Percentiles rank a stretch among this genome's conserved stretches.
phyloP scores from a whole-genome alignment of 1,139 yeast species.

The Debaryomycetaceae sp. region DNA sequence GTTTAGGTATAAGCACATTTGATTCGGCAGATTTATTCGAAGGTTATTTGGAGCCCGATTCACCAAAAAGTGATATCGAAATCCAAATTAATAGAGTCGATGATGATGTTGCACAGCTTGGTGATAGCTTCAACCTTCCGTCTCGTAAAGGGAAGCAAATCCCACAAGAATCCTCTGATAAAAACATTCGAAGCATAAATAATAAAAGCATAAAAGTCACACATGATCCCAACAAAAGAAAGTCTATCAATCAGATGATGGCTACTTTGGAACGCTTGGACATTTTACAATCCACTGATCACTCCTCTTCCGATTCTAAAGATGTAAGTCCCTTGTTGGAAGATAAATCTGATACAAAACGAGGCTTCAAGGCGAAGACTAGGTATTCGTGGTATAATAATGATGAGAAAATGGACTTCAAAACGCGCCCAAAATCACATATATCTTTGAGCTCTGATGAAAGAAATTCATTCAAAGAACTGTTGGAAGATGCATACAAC shows the following conservation, averaged over 20 bases:
- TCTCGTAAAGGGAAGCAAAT: no score
- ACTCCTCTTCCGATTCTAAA: neutral
- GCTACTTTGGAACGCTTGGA: conserved; percentile 6
- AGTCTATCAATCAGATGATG: conserved; percentile 27
- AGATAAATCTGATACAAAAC: neutral
- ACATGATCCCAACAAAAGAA: conserved; percentile 8
- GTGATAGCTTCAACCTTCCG: no score
- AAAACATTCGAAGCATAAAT: no score
- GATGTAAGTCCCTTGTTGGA: neutral
- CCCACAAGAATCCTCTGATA: no score
- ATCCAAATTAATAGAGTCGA: no score
- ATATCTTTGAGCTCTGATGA: conserved; percentile 10
- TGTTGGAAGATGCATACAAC: neutral
- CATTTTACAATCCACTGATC: conserved; percentile 1
- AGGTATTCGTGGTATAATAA: conserved; percentile 39
- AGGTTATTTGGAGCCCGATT: no score
- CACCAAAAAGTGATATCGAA: no score
- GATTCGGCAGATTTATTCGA: no score
- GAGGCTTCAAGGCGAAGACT: conserved; percentile 2
- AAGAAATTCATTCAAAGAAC: neutral
- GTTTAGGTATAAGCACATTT: no score
- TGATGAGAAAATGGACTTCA: conserved; percentile 25
- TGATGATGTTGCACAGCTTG: no score
- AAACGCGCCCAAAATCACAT: conserved; percentile 3
- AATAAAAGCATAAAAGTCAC: no score